Base-by-base conservation (phyloP, 2,329 filamentous ascomycete genomes). In the Penicillium sp. region DNA sequence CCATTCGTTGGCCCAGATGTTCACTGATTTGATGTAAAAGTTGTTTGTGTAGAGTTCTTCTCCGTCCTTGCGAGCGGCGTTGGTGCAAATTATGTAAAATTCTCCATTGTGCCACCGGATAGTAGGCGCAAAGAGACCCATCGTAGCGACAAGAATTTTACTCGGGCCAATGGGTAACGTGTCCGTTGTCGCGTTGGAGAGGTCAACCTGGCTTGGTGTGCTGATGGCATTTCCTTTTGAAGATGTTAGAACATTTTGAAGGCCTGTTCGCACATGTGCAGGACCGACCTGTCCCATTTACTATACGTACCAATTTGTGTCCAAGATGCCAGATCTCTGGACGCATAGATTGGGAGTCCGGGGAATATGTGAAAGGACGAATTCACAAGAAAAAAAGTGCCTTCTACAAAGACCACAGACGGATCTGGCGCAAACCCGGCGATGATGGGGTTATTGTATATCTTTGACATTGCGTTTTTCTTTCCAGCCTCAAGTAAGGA, bases 371-470 rank as follows among this genome's bases (percentile, higher is more conserved):
- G 69, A 65, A 81, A 81, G n/a, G 73, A 77, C 1, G 78, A 79
- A 2, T 73, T 72, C 1, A 76, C 77, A 51, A 78, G 78, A 66
- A 78, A 81, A 62, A 77, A 79, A 0, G 75, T 78, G 25, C 72
- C 62, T 33, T 69, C 63, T 6, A 80, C 75, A 42, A 75, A 72
- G 23, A 77, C 72, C 55, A 78, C 79, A 45, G 73, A 77, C 1
- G 79, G 79, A 58, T 81, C 78, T 0, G 79, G 75, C 50, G 79
- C 72, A 52, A 77, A 81, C 13, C 79, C 79, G 4, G 79, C 75
- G 3, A 81, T 64, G 31, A 81, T 76, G 2, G 78, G 79, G 59
- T 81, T 81, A 9, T 47, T 7, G 44, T 27, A 27, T 8, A 4
- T 29, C 3, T 8, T 19, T 29, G 25, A 6, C 44, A 47, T 45